Evolutionary conservation across 2,329 filamentous ascomycete species (phyloP).

Genomic region (Hypoxylon sp.): DNA sequence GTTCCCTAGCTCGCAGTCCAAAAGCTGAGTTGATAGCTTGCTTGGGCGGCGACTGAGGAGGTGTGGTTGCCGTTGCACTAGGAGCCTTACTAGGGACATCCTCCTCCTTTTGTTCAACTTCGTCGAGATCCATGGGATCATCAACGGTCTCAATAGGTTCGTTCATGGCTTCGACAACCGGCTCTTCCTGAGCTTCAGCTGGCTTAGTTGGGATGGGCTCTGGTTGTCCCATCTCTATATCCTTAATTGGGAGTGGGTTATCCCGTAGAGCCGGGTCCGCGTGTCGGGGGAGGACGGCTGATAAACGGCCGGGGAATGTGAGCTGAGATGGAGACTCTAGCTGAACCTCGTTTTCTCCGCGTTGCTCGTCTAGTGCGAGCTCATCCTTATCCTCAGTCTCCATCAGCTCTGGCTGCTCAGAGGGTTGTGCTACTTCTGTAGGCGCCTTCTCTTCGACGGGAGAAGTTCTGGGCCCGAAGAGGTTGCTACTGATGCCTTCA

Average conservation of each 20-base stretch:
- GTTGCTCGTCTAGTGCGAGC: constrained; percentile 6
- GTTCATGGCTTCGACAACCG: constrained; percentile 18
- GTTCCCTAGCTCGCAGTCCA: constrained; percentile 64
- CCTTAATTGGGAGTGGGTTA: constrained; percentile 48
- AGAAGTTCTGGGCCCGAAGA: constrained; percentile 39
- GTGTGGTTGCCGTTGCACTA: constrained; percentile 47
- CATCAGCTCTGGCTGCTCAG: constrained; percentile 26
- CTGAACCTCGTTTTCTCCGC: constrained; percentile 51
- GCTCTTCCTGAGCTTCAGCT: constrained; percentile 15
- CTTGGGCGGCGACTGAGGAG: constrained; percentile 53
- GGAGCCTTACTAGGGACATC: constrained; percentile 7
- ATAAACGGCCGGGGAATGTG: constrained; percentile 63
- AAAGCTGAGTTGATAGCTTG: constrained; percentile 54
- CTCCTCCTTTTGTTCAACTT: constrained; percentile 47
- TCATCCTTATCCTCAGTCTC: constrained; percentile 31
- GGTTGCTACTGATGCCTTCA: constrained; percentile 31
- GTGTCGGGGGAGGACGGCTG: constrained; percentile 62
- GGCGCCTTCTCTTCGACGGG: constrained; percentile 37
- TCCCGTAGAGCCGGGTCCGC: constrained; percentile 59
- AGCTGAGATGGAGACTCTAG: constrained; percentile 57
- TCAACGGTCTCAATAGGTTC: constrained; percentile 16
- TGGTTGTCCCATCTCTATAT: constrained; percentile 14
- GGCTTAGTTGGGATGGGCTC: constrained; percentile 24
- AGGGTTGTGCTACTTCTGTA: constrained; percentile 24
- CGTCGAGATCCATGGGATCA: constrained; percentile 52